Percentiles rank a stretch among this genome's conserved stretches.
Conservation (phyloP, 1,139 yeast genomes). For the Ogataea hybrid region DNA sequence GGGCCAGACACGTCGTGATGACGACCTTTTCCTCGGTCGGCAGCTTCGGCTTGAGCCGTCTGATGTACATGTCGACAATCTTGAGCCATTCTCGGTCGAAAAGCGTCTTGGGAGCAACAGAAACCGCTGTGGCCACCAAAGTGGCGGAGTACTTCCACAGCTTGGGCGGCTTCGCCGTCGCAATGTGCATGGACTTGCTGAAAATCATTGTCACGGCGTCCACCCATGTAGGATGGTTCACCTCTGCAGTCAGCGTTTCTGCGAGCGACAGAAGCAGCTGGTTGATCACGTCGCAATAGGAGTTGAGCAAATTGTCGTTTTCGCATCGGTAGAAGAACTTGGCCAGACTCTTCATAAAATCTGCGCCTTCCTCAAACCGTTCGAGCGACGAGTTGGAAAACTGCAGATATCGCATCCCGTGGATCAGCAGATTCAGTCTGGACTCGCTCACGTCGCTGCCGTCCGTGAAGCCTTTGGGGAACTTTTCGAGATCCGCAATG, state of each 20-base stretch:
- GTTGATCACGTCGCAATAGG: slow-evolving; percentile 83
- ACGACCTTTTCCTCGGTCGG: slow-evolving; percentile 58
- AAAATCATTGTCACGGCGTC: slow-evolving; percentile 69
- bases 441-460: slow-evolving; percentile 60
- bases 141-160: slow-evolving; percentile 75
- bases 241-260: slow-evolving; percentile 86
- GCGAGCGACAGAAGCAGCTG: slow-evolving; percentile 79
- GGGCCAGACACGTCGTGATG: slow-evolving; percentile 62
- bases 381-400: slow-evolving; percentile 85
- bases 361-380: slow-evolving; percentile 84
- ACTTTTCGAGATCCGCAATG: slow-evolving; percentile 85
- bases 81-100: slow-evolving; percentile 76
- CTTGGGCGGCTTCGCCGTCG: slow-evolving; percentile 43
- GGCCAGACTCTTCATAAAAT: slow-evolving; percentile 79
- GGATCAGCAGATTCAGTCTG: slow-evolving; percentile 68
- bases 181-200: slow-evolving; percentile 45
- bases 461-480: slow-evolving; percentile 46
- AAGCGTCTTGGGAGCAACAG: slow-evolving; percentile 78
- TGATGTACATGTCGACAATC: slow-evolving; percentile 53
- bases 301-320: slow-evolving; percentile 61
- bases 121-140: slow-evolving; percentile 67
- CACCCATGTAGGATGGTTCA: slow-evolving; percentile 94
- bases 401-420: slow-evolving; percentile 86
- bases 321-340: slow-evolving; percentile 73
- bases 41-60: slow-evolving; percentile 41